Base-by-base conservation (phyloP, 208 protist genomes). In the Acanthamoeba castellanii region DNA sequence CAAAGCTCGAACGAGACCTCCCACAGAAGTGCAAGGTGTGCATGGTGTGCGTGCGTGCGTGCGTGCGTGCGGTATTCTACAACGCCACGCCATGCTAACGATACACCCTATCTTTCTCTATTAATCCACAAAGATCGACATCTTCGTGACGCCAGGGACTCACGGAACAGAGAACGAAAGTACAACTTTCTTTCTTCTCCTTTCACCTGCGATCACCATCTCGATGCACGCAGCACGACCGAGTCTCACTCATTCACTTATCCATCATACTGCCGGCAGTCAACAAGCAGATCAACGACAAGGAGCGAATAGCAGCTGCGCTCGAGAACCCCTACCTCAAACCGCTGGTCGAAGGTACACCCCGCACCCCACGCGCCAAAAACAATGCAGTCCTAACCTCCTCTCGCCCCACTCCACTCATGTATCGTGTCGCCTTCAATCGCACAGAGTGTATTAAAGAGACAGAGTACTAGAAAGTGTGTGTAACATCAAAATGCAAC, bases 271-370 rank as follows among this genome's bases (percentile, higher is more conserved):
- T 13, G 0, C 42, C 47, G 37, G 13, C 92, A 97, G 97, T 98
- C 30, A 98, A 98, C 85, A 98, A 98, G 95, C 97, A 98, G 87
- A 76, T 98, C 25, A 96, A 95, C 70, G 97, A 98, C 93, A 98
- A 98, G 94, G 97, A 98, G 95, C 95, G 97, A 89, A 95, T 97
- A 52, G 95, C 96, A 50, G 97, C 97, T 20, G 97, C 97, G 16
- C 85, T 98, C 18, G 97, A 98, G 81, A 98, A 97, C 78, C 78
- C 57, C 34, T 90, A 96, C 72, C 90, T 98, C 30, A 72, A 87
- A 47, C 32, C 94, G 3, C 61, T 97, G 14, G 97, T 98, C 16
- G 76, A 95, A 92, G 87, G 87, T 74, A 55, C 25, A 11, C 52
- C 52, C 18, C 52, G 52, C 52, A 61, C 59, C 59, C 16, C 6